Evolutionary conservation across 345 rosid species (phyloP), one percentile per base, ranked within the genome.

Genomic region (Mercurialis annua): DNA sequence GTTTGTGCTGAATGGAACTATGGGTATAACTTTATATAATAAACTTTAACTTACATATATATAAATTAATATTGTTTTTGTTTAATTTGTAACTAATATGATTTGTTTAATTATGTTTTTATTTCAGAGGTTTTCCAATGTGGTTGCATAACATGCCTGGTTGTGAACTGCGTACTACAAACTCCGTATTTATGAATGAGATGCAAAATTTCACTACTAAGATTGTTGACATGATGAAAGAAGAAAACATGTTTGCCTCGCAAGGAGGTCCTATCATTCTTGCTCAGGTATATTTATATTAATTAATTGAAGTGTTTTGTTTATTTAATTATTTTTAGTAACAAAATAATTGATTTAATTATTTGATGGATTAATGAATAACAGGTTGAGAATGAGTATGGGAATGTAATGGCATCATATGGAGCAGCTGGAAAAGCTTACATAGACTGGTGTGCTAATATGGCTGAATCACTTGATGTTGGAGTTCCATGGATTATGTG

Each of bases 401-500:
- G 92, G n/a, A 81, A 90, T 52, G 76, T 87, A 42, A 81, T 82
- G 56, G 62, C 74, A 0, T 11, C 78, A 0, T 87, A 87, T 66
- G 86, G 81, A 43, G 67, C 80, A 27, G 87, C 78, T 6, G 98
- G 95, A 5, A 80, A 83, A 44, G 80, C 79, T 11, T 90, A 90
- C 48, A 0, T 87, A 0, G 75, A 86, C 2, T 92, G 96, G 98
- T 88, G 90, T 47, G 86, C 92, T 0, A 75, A 77, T 23, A 81
- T 90, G 95, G 98, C 96, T 9, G 71, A 72, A 34, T 80, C 84
- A 0, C 80, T 76, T 20, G 53, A 85, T 54, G 81, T 85, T 12
- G 95, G 90, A 5, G 84, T 92, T 30, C 98, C 98, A 43, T 88
- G 96, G 96, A 77, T 92, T 20, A 86, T 87, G 94, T 92, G 98